Conservation (phyloP, 2,329 filamentous ascomycete genomes). For the Fusarium goolgardi region DNA sequence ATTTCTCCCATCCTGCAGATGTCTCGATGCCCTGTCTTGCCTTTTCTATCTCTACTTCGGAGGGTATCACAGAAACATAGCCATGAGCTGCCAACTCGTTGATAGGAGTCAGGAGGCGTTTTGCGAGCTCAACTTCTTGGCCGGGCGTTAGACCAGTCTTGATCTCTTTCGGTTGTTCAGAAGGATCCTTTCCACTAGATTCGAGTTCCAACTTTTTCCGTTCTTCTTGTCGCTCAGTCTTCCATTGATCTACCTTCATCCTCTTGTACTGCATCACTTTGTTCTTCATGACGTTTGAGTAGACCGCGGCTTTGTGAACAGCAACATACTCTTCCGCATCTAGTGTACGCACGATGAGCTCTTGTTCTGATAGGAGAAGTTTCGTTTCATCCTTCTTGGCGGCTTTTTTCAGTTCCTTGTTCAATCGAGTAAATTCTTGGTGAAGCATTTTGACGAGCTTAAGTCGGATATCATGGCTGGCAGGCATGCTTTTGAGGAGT, state of each 20-base stretch:
- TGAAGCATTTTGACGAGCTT: slow-evolving; percentile 73
- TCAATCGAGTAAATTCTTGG: slow-evolving; percentile 73
- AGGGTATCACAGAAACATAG: slow-evolving; percentile 78
- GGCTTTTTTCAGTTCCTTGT: slow-evolving; percentile 68
- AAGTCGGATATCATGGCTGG: slow-evolving; percentile 66
- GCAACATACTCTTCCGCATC: slow-evolving; percentile 85
- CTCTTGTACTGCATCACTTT: slow-evolving; percentile 80
- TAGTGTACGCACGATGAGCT: slow-evolving; percentile 74
- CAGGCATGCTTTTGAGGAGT: slow-evolving; percentile 68
- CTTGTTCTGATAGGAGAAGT: slow-evolving; percentile 70
- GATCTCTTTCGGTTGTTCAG: slow-evolving; percentile 62
- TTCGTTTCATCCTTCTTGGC: slow-evolving; percentile 60
- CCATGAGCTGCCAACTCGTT: slow-evolving; percentile 73
- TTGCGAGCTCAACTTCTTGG: slow-evolving; percentile 76
- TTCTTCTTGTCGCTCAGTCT: slow-evolving; percentile 64
- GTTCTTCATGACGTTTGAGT: slow-evolving; percentile 86
- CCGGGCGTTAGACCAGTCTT: slow-evolving; percentile 74
- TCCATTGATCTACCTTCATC: slow-evolving; percentile 80
- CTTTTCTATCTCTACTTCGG: slow-evolving; percentile 71
- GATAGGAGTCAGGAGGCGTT: slow-evolving; percentile 72
- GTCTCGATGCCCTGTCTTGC: slow-evolving; percentile 73
- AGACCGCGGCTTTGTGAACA: slow-evolving; percentile 74
- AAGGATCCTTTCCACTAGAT: slow-evolving; percentile 48
- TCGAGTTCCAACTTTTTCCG: slow-evolving; percentile 53
- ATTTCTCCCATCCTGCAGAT: slow-evolving; percentile 84